phyloP scores from a whole-genome alignment of 1,284 basidiomycete species.

The Erythrobasidium hasegawianum region DNA sequence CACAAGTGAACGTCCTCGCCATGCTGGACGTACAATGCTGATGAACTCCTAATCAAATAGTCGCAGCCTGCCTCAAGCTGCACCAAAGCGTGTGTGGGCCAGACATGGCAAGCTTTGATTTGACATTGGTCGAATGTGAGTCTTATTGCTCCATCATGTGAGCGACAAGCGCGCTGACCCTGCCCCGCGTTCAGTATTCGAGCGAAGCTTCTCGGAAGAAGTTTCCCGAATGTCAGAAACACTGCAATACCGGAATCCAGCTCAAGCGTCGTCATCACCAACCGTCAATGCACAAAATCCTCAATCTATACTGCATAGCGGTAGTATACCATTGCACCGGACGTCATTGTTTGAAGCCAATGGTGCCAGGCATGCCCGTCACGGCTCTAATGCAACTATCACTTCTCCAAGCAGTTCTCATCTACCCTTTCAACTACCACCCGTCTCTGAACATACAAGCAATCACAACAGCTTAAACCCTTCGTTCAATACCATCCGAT shows the following conservation, averaged over 20 bases:
- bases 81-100: slow-evolving; percentile 76
- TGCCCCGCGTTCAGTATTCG: slow-evolving; percentile 58
- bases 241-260: slow-evolving; percentile 9
- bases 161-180: neutral
- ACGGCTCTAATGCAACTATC: slow-evolving; percentile 4
- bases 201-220: slow-evolving; percentile 84
- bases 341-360: neutral
- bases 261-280: neutral
- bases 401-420: slow-evolving; percentile 15
- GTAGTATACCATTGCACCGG: neutral
- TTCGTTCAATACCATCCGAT: neutral
- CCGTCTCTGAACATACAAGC: neutral
- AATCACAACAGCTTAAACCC: neutral
- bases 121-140: slow-evolving; percentile 69
- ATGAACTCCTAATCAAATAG: slow-evolving; percentile 51
- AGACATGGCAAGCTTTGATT: slow-evolving; percentile 87
- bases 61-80: slow-evolving; percentile 75
- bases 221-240: slow-evolving; percentile 53
- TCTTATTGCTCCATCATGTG: neutral
- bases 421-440: slow-evolving; percentile 22
- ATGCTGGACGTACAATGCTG: neutral
- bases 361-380: slow-evolving; percentile 15
- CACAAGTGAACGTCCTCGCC: neutral
- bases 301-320: neutral
- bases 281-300: neutral